Percentiles rank a stretch among this genome's conserved stretches.
phyloP scores from a whole-genome alignment of 768 basidiomycete genomes.

The Hygrophorus russula region DNA sequence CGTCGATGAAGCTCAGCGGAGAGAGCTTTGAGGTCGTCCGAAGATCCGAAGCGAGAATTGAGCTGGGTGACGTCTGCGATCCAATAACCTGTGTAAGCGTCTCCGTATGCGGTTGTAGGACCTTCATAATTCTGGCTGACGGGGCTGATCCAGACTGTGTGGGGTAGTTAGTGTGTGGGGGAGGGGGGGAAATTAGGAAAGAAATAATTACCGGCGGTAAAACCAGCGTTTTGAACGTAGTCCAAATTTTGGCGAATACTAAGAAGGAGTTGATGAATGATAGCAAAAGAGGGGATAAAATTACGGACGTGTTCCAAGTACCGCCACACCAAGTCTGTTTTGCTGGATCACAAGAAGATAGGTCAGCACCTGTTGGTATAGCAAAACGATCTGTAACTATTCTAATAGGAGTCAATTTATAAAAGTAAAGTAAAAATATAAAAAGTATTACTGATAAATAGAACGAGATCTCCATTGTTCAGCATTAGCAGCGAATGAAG shows the following conservation, averaged over 20 bases:
- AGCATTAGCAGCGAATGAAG: slow-evolving; percentile 43
- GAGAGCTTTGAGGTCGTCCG: slow-evolving; percentile 53
- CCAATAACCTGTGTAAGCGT: slow-evolving; percentile 86
- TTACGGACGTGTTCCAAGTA: slow-evolving; percentile 56
- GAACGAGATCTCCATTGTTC: slow-evolving; percentile 69
- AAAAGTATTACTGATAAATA: slow-evolving; percentile 54
- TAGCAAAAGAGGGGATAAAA: not conserved
- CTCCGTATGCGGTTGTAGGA: slow-evolving; percentile 60
- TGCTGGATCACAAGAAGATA: slow-evolving; percentile 43
- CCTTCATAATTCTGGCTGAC: slow-evolving; percentile 72
- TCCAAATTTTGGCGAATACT: slow-evolving; percentile 68
- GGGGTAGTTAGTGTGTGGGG: slow-evolving; percentile 1
- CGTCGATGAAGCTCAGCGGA: slow-evolving; percentile 53
- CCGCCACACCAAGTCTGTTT: slow-evolving; percentile 76
- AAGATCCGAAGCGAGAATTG: slow-evolving; percentile 54
- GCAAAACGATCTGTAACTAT: slow-evolving; percentile 72
- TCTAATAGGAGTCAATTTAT: slow-evolving; percentile 19
- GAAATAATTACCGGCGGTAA: slow-evolving; percentile 50
- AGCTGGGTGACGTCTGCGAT: slow-evolving; percentile 49
- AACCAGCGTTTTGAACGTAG: slow-evolving; percentile 75
- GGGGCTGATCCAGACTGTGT: slow-evolving; percentile 72
- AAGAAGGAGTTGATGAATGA: no score
- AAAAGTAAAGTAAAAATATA: not conserved
- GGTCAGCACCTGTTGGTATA: slow-evolving; percentile 41
- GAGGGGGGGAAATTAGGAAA: not conserved